Evolutionary conservation across 306 rosid species (phyloP).

Genomic region (Fragaria ananassa): DNA sequence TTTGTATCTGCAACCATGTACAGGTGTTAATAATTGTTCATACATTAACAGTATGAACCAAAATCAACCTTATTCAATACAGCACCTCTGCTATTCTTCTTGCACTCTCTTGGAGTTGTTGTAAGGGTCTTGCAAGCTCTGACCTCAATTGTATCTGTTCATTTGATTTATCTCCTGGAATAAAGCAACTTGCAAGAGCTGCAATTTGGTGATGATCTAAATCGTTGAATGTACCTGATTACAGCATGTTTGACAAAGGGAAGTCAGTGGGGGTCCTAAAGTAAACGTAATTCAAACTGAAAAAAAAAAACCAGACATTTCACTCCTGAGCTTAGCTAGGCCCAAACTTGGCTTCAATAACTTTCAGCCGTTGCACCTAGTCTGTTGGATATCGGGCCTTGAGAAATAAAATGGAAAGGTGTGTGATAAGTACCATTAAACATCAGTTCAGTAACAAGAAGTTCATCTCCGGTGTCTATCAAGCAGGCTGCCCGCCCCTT

Average conservation of each 20-base stretch:
- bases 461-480: constrained; percentile 98
- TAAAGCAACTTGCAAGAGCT: constrained; percentile 95
- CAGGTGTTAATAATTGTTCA: constrained; percentile 9
- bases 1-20: constrained; percentile 69
- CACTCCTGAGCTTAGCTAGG: constrained; percentile 1
- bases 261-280: background rate
- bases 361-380: background rate
- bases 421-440: constrained; percentile 68
- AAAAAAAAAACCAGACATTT: background rate
- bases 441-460: constrained; percentile 95
- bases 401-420: constrained; percentile 17
- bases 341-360: background rate
- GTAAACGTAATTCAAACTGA: background rate
- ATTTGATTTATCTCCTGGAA: constrained; percentile 82
- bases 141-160: constrained; percentile 91
- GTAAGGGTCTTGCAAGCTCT: constrained; percentile 89
- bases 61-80: constrained; percentile 17
- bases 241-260: background rate
- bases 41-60: background rate
- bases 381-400: background rate
- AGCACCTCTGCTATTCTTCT: constrained; percentile 93
- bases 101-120: constrained; percentile 96
- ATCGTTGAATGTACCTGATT: constrained; percentile 86
- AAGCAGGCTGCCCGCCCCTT: constrained; percentile 98
- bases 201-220: constrained; percentile 97